Base-by-base conservation (phyloP, 768 basidiomycete species). In the Suillus bovinus region DNA sequence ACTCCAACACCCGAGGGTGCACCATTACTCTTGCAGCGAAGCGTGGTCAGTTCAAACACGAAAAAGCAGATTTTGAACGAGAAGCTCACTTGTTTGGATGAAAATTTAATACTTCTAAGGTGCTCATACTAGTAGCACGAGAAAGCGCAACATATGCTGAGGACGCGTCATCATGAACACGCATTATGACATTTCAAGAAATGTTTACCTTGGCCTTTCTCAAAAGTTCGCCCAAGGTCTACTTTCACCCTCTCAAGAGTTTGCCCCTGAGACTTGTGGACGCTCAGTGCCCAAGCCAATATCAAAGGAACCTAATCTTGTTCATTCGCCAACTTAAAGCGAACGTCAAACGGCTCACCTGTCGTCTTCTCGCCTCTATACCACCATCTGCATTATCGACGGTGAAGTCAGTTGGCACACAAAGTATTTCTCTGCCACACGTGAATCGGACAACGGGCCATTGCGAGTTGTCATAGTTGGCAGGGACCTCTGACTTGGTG, bases 251-350 rank as follows among this genome's bases (percentile, higher is more conserved):
- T 81, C 57, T 92, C 85, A 49, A 96, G 76, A 0, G 94, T 96
- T 73, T 95, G 94, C 0, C 94, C 94, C 42, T 96, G 94, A 5
- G 89, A 89, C 71, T 96, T 96, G 76, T 95, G 93, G 39, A 95
- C 87, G 54, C 88, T 89, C 71, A 95, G 79, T 0, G 93, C 93
- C 90, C 93, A 95, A 0, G 94, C 87, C n/a, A 94, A 76, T 57
- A 88, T 87, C 6, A 89, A 66, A 3, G 85, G 84, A 10, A 87
- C 66, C 83, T 85, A 41, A 34, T 58, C 24, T 42, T 59, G 27
- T 63, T 63, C 17, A 65, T 66, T 6, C 69, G 62, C 8, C 72
- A 66, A 65, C 82, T 72, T 85, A 84, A 87, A 53, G 72, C 73
- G 0, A 86, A 64, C 1, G 87, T 86, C 10, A 79, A 78, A 2